A percentile compares a stretch with the other conserved stretches of the same genome.
Conservation (phyloP, 192 early-diverging fungal genomes). For the Gamsiella multidivaricata region DNA sequence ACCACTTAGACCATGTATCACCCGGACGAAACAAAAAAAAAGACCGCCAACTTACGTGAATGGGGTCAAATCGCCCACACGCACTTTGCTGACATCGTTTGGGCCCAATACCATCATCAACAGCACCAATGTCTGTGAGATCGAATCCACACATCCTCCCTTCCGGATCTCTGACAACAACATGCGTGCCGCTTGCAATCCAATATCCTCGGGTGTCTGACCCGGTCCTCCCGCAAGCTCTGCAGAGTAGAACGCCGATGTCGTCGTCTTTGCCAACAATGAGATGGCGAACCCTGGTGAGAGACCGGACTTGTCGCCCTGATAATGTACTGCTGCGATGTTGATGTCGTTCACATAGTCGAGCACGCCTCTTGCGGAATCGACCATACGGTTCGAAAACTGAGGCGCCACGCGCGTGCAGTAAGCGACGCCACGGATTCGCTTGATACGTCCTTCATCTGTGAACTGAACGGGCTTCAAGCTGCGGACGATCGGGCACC, state of each 20-base stretch:
- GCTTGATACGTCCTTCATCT: slow-evolving; percentile 88
- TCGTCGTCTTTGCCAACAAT: slow-evolving; percentile 93
- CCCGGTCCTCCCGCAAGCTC: slow-evolving; percentile 85
- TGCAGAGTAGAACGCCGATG: slow-evolving; percentile 83
- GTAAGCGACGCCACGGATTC: slow-evolving; percentile 93
- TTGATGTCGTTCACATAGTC: slow-evolving; percentile 98
- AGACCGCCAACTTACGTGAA: slow-evolving; percentile 73
- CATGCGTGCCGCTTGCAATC: slow-evolving; percentile 76
- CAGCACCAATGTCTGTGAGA: slow-evolving; percentile 88
- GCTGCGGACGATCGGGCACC: slow-evolving; percentile 82
- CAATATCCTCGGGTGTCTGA: slow-evolving; percentile 93
- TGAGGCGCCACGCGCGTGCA: slow-evolving; percentile 93
- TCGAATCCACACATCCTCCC: slow-evolving; percentile 91
- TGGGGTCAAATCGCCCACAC: slow-evolving; percentile 85
- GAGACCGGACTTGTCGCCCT: slow-evolving; percentile 92
- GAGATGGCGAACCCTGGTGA: slow-evolving; percentile 94
- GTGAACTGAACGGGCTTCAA: slow-evolving; percentile 85
- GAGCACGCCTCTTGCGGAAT: slow-evolving; percentile 85
- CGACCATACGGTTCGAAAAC: slow-evolving; percentile 93
- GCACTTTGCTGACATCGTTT: slow-evolving; percentile 93
- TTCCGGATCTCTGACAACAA: slow-evolving; percentile 88
- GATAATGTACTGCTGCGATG: slow-evolving; percentile 97
- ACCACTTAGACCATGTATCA: too few relatives aligned
- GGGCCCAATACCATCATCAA: slow-evolving; percentile 89
- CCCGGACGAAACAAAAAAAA: too few relatives aligned